phyloP scores from a whole-genome alignment of 2,329 filamentous ascomycete species.

The Alternaria gaisen region DNA sequence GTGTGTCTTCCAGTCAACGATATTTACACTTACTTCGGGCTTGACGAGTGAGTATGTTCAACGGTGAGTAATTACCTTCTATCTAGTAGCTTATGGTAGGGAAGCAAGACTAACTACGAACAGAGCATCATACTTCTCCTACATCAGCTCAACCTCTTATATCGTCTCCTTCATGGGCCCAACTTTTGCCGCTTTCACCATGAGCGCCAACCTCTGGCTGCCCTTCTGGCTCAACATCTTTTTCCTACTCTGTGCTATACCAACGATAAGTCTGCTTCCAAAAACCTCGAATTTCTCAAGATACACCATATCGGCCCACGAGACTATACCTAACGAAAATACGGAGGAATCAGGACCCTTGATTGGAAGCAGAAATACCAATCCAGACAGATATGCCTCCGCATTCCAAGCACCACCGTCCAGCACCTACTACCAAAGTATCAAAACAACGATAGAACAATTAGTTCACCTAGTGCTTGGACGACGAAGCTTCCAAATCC shows the following conservation, averaged over 20 bases:
- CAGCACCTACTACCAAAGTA: constrained; percentile 19
- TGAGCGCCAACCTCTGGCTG: constrained; percentile 48
- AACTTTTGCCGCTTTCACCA: constrained; percentile 45
- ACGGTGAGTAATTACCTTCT: constrained; percentile 25
- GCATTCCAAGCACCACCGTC: constrained; percentile 35
- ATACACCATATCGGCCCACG: not conserved
- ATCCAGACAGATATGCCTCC: constrained; percentile 26
- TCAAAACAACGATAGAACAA: constrained; percentile 25
- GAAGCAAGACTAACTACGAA: constrained; percentile 4
- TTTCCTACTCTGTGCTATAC: constrained; percentile 39
- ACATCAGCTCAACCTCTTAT: constrained; percentile 47
- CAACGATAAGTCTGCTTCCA: constrained; percentile 35
- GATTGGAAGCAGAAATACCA: constrained; percentile 23
- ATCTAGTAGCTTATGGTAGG: not conserved
- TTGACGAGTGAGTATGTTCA: constrained; percentile 45
- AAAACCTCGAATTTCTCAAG: constrained; percentile 1
- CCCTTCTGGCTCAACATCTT: constrained; percentile 48
- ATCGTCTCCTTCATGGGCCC: constrained; percentile 48
- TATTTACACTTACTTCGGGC: constrained; percentile 46
- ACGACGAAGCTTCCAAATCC: constrained; percentile 46
- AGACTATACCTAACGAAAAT: not conserved
- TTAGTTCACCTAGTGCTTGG: constrained; percentile 31
- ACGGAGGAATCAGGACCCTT: constrained; percentile 35
- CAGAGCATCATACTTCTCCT: constrained; percentile 49
- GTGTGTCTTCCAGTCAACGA: constrained; percentile 48